Percentiles rank a stretch among this genome's conserved stretches.
Conservation (phyloP, 371 early-diverging fungal genomes). For the Mortierella sp. region DNA sequence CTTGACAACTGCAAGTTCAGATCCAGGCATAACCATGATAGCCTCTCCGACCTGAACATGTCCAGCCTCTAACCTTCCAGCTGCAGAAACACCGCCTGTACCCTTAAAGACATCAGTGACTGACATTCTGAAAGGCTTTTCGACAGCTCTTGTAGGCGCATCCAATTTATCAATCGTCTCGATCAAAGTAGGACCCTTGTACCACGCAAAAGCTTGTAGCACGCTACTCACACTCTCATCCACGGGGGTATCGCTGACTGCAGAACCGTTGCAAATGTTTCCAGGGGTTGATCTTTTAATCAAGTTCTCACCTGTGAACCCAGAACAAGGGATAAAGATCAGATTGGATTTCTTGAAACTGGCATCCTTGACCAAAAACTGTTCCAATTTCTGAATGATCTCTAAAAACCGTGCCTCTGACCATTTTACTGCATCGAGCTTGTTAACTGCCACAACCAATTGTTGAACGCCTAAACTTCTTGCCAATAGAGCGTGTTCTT, state of each 20-base stretch:
- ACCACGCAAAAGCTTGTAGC: slow-evolving; percentile 27
- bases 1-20: slow-evolving; percentile 82
- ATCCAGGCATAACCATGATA: slow-evolving; percentile 85
- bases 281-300: slow-evolving; percentile 58
- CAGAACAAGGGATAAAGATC: slow-evolving; percentile 89
- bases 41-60: slow-evolving; percentile 88
- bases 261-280: slow-evolving; percentile 79
- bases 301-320: slow-evolving; percentile 90
- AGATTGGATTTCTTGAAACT: slow-evolving; percentile 83
- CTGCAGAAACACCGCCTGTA: slow-evolving; percentile 79
- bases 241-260: slow-evolving; percentile 72
- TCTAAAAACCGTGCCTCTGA: slow-evolving; percentile 78
- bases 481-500: slow-evolving; percentile 94
- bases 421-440: slow-evolving; percentile 91
- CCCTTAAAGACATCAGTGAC: slow-evolving; percentile 91
- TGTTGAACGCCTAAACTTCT: slow-evolving; percentile 91
- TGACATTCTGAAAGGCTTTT: slow-evolving; percentile 86
- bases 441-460: slow-evolving; percentile 93
- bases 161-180: slow-evolving; percentile 75
- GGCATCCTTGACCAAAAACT: slow-evolving; percentile 75
- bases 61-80: slow-evolving; percentile 91
- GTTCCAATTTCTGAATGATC: slow-evolving; percentile 72
- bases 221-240: slow-evolving; percentile 57
- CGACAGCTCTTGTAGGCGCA: slow-evolving; percentile 79
- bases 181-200: slow-evolving; percentile 56